These are phyloP conservation scores for Asparagopsis taxiformis DNA, from an alignment of 31 red algal species.

Conservation along the genomic window DNA sequence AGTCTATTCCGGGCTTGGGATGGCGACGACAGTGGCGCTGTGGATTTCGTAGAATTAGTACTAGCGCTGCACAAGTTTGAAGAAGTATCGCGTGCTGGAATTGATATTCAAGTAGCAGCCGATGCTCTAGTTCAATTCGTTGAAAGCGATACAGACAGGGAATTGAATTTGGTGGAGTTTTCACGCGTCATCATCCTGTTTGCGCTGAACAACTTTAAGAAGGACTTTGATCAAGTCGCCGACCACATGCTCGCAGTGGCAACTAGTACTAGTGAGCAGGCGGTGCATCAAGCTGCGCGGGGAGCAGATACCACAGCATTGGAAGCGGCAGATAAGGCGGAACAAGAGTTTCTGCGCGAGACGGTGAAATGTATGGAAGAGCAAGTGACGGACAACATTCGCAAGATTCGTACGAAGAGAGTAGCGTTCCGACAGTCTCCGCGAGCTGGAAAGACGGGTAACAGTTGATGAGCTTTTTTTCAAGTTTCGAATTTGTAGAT, in stretches of 20 bases:
- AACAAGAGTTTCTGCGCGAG: conserved; percentile 55
- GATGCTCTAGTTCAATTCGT: conserved; percentile 64
- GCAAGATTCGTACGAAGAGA: conserved; percentile 29
- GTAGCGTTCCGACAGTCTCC: not conserved
- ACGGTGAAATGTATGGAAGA: conserved; percentile 48
- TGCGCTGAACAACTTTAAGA: conserved; percentile 36
- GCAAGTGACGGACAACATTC: conserved; percentile 56
- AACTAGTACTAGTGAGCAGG: conserved; percentile 62
- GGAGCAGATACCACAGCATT: conserved; percentile 49
- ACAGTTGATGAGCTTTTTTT: not conserved
- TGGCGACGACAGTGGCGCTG: conserved; percentile 61
- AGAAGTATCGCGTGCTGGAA: conserved; percentile 47
- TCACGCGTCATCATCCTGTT: conserved; percentile 52
- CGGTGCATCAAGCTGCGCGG: conserved; percentile 29
- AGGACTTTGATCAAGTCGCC: conserved; percentile 61
- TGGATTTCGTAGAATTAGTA: conserved; percentile 72
- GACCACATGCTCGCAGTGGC: conserved; percentile 68
- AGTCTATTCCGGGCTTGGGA: conserved; percentile 66
- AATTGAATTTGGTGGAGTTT: conserved; percentile 61
- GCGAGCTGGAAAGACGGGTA: not conserved
- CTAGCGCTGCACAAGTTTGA: conserved; percentile 76
- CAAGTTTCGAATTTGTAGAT: not conserved
- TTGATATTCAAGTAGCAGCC: conserved; percentile 64
- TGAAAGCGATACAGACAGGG: conserved; percentile 48
- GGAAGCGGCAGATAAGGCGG: conserved; percentile 54